Conservation (phyloP, 768 basidiomycete species). For the Lyophyllum atratum region DNA sequence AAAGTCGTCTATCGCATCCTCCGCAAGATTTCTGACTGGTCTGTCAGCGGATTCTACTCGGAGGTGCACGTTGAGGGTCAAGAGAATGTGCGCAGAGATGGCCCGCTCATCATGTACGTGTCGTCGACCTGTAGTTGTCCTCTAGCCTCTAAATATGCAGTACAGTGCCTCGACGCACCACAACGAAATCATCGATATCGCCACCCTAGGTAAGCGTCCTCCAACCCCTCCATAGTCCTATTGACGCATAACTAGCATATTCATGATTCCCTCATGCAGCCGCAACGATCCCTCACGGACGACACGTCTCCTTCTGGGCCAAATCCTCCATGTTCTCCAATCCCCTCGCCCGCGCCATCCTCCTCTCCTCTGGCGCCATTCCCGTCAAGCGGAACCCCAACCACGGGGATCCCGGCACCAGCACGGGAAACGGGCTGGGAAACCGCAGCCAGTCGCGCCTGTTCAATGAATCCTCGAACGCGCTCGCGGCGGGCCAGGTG, state of each 20-base stretch:
- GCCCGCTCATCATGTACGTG: slow-evolving; percentile 61
- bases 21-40: slow-evolving; percentile 62
- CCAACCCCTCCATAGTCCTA: background rate
- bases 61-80: slow-evolving; percentile 58
- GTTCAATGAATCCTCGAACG: slow-evolving; percentile 57
- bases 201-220: slow-evolving; percentile 36
- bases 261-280: slow-evolving; percentile 31
- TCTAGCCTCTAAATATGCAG: background rate
- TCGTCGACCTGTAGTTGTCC: too few relatives aligned
- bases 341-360: slow-evolving; percentile 48
- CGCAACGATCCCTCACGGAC: slow-evolving; percentile 58
- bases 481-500: slow-evolving; percentile 52
- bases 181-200: slow-evolving; percentile 70
- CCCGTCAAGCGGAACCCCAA: slow-evolving; percentile 70
- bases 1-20: slow-evolving; percentile 61
- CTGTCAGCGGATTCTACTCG: slow-evolving; percentile 60
- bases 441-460: slow-evolving; percentile 44
- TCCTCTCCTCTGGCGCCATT: slow-evolving; percentile 68
- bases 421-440: slow-evolving; percentile 3
- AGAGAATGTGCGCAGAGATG: slow-evolving; percentile 57
- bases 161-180: slow-evolving; percentile 60
- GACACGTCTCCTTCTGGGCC: slow-evolving; percentile 68
- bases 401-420: too few relatives aligned
- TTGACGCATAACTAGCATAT: background rate
- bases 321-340: slow-evolving; percentile 70